Evolutionary conservation across 2,329 filamentous ascomycete genomes (phyloP).

Genomic region (Xylaria sp.): DNA sequence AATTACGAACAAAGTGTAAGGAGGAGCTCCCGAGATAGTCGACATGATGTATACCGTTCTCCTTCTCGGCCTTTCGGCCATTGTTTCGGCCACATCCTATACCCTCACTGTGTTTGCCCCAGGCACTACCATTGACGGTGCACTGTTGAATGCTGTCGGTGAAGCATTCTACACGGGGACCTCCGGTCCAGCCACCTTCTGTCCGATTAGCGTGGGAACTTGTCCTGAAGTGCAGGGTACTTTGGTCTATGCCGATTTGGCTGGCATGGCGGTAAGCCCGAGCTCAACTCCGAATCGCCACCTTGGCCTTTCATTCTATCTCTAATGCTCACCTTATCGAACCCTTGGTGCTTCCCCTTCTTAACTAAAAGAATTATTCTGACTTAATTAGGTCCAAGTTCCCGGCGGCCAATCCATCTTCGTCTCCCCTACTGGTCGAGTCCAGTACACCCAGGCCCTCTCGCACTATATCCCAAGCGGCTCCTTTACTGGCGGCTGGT

Average conservation of each 20-base stretch:
- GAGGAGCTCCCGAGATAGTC: background rate
- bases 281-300: background rate
- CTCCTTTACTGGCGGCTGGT: conserved; percentile 54
- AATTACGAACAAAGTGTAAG: background rate
- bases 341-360: background rate
- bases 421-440: conserved; percentile 54
- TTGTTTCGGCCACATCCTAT: conserved; percentile 28
- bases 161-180: conserved; percentile 30
- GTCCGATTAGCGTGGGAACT: conserved; percentile 16
- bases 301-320: background rate
- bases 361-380: background rate
- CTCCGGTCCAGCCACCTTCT: conserved; percentile 31
- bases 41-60: conserved; percentile 13
- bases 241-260: conserved; percentile 29
- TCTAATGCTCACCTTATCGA: background rate
- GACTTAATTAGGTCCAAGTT: conserved; percentile 57
- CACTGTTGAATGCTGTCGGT: conserved; percentile 27
- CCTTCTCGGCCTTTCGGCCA: conserved; percentile 17
- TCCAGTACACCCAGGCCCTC: conserved; percentile 61
- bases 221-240: conserved; percentile 32
- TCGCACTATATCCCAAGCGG: conserved; percentile 54
- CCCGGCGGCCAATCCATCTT: conserved; percentile 67
- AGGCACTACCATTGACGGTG: conserved; percentile 25
- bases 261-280: conserved; percentile 31
- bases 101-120: conserved; percentile 33